These are phyloP conservation scores for Ophiostoma novo-ulmi DNA, from an alignment of 2,329 filamentous ascomycete species.

Conservation along the genomic window DNA sequence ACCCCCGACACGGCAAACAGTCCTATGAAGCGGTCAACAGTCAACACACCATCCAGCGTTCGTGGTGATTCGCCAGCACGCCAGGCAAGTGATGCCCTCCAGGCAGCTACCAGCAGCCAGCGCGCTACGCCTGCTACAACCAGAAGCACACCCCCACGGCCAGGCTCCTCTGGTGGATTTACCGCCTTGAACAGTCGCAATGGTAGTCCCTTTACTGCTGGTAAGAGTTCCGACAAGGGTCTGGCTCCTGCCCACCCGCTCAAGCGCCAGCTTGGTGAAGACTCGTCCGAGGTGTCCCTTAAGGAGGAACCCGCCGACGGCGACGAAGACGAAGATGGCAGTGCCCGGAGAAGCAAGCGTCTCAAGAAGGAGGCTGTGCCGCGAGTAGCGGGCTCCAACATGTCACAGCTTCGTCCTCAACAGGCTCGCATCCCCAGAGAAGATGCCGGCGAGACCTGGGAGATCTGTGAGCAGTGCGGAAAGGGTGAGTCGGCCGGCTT, in stretches of 20 bases:
- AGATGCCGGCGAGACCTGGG: slow-evolving; percentile 43
- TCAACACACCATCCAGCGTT: slow-evolving; percentile 54
- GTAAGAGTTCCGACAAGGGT: slow-evolving; percentile 39
- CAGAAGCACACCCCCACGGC: slow-evolving; percentile 46
- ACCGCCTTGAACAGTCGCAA: slow-evolving; percentile 65
- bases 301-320: slow-evolving; percentile 45
- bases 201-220: slow-evolving; percentile 58
- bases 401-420: slow-evolving; percentile 85
- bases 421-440: slow-evolving; percentile 61
- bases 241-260: slow-evolving; percentile 55
- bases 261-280: slow-evolving; percentile 68
- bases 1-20: slow-evolving; percentile 52
- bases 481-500: slow-evolving; percentile 67
- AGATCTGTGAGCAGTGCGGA: slow-evolving; percentile 80
- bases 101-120: slow-evolving; percentile 44
- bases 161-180: slow-evolving; percentile 53
- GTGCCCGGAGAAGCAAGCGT: slow-evolving; percentile 82
- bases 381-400: slow-evolving; percentile 91
- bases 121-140: slow-evolving; percentile 42
- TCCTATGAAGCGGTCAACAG: slow-evolving; percentile 62
- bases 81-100: slow-evolving; percentile 50
- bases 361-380: slow-evolving; percentile 77
- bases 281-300: slow-evolving; percentile 44
- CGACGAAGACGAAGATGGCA: slow-evolving; percentile 58
- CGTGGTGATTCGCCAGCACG: slow-evolving; percentile 63